Conservation (phyloP, 1,139 yeast genomes). For the Wickerhamomyces sp. region DNA sequence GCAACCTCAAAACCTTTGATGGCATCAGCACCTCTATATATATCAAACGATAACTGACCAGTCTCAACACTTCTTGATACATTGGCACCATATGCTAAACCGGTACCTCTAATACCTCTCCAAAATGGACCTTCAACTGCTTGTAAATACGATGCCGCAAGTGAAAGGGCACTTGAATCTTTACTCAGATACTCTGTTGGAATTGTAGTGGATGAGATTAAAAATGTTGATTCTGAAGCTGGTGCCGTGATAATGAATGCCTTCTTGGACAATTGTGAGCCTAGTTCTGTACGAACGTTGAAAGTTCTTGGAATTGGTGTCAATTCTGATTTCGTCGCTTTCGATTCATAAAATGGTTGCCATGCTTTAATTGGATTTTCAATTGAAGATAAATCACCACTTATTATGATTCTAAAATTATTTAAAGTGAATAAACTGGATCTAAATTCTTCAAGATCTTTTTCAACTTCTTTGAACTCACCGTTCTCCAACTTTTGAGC, state of each 20-base stretch:
- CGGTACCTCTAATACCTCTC: constrained; percentile 94
- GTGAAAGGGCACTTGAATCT: constrained; percentile 66
- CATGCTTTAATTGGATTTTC: constrained; percentile 59
- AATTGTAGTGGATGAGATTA: constrained; percentile 55
- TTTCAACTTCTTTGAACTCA: constrained; percentile 39
- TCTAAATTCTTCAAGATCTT: constrained; percentile 55
- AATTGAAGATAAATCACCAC: constrained; percentile 58
- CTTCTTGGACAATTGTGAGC: constrained; percentile 43
- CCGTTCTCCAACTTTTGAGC: constrained; percentile 50
- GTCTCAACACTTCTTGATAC: constrained; percentile 56
- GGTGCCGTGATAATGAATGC: constrained; percentile 74
- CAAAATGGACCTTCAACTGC: constrained; percentile 97
- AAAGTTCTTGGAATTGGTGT: constrained; percentile 48
- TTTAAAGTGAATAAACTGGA: constrained; percentile 48
- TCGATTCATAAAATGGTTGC: constrained; percentile 36
- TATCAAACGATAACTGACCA: constrained; percentile 59
- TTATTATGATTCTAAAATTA: constrained; percentile 63
- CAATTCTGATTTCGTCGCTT: constrained; percentile 2
- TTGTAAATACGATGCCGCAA: constrained; percentile 73
- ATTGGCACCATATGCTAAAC: constrained; percentile 86
- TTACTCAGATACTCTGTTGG: constrained; percentile 61
- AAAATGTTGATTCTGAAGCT: constrained; percentile 82
- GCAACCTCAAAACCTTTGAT: constrained; percentile 67
- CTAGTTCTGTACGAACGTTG: constrained; percentile 52
- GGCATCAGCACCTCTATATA: constrained; percentile 85